Evolutionary conservation across 2,329 filamentous ascomycete species (phyloP).

Genomic region (Trichoderma breve): DNA sequence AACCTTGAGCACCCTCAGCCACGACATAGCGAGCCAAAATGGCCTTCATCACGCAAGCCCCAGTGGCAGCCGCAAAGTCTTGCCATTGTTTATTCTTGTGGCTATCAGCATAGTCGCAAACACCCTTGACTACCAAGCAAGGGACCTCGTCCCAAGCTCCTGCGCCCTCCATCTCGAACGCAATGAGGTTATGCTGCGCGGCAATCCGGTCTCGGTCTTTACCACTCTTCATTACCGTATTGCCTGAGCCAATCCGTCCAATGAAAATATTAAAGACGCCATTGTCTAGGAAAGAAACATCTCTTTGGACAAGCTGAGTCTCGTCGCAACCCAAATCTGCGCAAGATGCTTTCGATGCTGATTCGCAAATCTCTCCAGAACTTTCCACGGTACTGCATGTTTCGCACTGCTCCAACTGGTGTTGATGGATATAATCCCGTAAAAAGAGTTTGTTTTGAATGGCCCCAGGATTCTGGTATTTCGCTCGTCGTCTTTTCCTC

Average conservation of each 20-base stretch:
- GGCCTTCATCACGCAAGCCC: constrained; percentile 34
- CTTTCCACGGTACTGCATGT: constrained; percentile 2
- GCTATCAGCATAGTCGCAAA: constrained; percentile 41
- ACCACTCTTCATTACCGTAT: constrained; percentile 41
- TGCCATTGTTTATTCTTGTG: constrained; percentile 40
- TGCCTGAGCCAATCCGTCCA: constrained; percentile 38
- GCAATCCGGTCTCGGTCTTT: constrained; percentile 35
- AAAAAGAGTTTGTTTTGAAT: constrained; percentile 30
- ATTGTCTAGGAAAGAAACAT: not conserved
- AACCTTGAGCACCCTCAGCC: not conserved
- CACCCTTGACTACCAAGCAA: constrained; percentile 36
- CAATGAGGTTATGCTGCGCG: constrained; percentile 25
- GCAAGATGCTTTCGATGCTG: constrained; percentile 26
- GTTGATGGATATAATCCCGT: constrained; percentile 31
- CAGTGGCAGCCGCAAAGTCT: constrained; percentile 36
- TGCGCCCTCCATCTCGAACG: constrained; percentile 36
- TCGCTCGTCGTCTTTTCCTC: constrained; percentile 6
- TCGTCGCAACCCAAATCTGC: constrained; percentile 30
- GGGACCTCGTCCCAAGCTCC: constrained; percentile 32
- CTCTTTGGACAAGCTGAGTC: constrained; percentile 18
- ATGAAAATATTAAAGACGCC: constrained; percentile 35
- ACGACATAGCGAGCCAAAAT: constrained; percentile 22
- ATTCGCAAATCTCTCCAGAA: constrained; percentile 24
- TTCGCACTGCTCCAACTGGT: constrained; percentile 20
- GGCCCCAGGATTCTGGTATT: constrained; percentile 29